Conservation (phyloP, 805 yeast genomes). For the Monosporozyma siamensis region DNA sequence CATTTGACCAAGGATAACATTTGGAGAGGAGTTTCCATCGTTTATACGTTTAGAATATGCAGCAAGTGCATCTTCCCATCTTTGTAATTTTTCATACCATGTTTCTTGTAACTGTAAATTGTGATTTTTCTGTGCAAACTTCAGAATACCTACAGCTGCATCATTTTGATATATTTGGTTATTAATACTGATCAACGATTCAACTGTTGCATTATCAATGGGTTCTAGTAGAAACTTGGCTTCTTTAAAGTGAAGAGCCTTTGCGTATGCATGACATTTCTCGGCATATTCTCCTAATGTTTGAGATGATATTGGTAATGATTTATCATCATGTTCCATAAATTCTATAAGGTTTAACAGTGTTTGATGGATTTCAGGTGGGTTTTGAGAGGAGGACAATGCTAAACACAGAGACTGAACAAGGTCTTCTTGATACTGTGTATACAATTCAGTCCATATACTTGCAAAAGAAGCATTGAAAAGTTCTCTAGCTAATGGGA, state of each 20-base stretch:
- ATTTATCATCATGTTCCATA: slow-evolving; percentile 93
- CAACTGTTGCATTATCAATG: slow-evolving; percentile 71
- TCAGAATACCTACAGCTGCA: slow-evolving; percentile 91
- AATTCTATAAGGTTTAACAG: slow-evolving; percentile 83
- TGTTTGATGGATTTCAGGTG: slow-evolving; percentile 89
- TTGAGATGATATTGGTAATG: slow-evolving; percentile 78
- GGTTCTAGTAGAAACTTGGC: slow-evolving; percentile 92
- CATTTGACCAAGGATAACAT: slow-evolving; percentile 91
- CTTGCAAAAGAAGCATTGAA: slow-evolving; percentile 90
- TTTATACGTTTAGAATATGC: slow-evolving; percentile 75
- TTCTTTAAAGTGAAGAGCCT: slow-evolving; percentile 89
- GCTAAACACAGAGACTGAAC: slow-evolving; percentile 80
- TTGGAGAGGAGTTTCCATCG: slow-evolving; percentile 49
- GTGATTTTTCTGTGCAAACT: slow-evolving; percentile 84
- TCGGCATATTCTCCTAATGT: slow-evolving; percentile 86
- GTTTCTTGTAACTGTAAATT: slow-evolving; percentile 84
- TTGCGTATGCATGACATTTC: slow-evolving; percentile 91
- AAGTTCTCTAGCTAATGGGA: slow-evolving; percentile 76
- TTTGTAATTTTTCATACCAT: slow-evolving; percentile 89
- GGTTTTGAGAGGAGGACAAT: slow-evolving; percentile 75
- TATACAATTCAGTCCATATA: slow-evolving; percentile 85
- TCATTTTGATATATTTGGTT: slow-evolving; percentile 91
- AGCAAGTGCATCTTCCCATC: slow-evolving; percentile 93
- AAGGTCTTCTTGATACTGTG: slow-evolving; percentile 82
- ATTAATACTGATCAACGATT: slow-evolving; percentile 80